Conservation (phyloP, 208 protist genomes). For the Trypanosoma avium region DNA sequence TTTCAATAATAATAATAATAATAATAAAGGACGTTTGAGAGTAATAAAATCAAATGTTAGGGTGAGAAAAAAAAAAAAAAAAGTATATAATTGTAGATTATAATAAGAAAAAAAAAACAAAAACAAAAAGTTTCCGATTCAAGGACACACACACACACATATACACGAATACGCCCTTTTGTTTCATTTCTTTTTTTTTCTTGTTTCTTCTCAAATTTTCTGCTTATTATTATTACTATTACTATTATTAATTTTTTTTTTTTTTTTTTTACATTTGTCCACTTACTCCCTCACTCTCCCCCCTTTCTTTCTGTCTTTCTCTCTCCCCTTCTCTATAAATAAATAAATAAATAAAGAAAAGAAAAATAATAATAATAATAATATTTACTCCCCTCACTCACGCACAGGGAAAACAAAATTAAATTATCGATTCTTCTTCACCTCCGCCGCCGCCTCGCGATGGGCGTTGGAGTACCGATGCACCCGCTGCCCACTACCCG, state of each 20-base stretch:
- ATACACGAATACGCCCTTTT: conserved; percentile 34
- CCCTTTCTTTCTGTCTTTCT: conserved; percentile 11
- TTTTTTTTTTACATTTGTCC: conserved; percentile 5
- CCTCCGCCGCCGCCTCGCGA: conserved; percentile 7
- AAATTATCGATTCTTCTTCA: conserved; percentile 39
- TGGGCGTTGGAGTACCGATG: conserved; percentile 35
- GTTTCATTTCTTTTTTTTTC: conserved; percentile 10
- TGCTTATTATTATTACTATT: neutral
- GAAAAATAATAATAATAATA: neutral
- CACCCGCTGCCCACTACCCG: conserved; percentile 54
- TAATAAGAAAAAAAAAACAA: too few relatives aligned
- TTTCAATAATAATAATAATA: too few relatives aligned
- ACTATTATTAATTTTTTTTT: conserved; percentile 1
- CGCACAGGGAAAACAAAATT: too few relatives aligned
- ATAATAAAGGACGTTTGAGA: too few relatives aligned
- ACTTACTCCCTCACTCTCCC: neutral
- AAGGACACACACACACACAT: conserved; percentile 7
- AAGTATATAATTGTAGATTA: too few relatives aligned
- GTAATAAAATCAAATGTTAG: too few relatives aligned
- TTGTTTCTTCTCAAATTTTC: neutral
- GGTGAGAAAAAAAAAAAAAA: too few relatives aligned
- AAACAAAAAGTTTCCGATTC: too few relatives aligned
- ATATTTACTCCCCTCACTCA: neutral
- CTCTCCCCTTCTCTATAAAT: neutral
- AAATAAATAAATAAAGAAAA: neutral